Evolutionary conservation across 1,139 yeast species (phyloP).

Genomic region (Kluyveromyces marxianus): DNA sequence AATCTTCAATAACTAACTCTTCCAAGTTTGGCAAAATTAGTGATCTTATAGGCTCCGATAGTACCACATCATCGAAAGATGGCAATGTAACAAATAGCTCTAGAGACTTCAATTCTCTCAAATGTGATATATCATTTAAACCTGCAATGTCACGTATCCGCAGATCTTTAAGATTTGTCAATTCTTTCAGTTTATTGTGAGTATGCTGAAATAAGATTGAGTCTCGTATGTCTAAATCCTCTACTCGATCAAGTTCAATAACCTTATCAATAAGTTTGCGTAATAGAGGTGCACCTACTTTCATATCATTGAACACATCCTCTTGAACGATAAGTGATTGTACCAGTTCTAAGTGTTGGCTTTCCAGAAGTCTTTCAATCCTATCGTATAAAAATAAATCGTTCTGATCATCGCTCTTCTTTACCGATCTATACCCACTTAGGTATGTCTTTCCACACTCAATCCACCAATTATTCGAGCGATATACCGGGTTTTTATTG

Average conservation of each 20-base stretch:
- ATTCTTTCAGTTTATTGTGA: slow-evolving; percentile 10
- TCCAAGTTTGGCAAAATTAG: slow-evolving; percentile 8
- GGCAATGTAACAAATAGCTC: slow-evolving; percentile 12
- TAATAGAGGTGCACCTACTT: slow-evolving; percentile 14
- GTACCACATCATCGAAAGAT: slow-evolving; percentile 6
- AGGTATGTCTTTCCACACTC: slow-evolving; percentile 28
- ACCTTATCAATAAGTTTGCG: slow-evolving; percentile 15
- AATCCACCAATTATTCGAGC: slow-evolving; percentile 24
- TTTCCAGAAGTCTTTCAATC: slow-evolving; percentile 21
- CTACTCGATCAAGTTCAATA: slow-evolving; percentile 11
- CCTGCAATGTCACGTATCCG: slow-evolving; percentile 11
- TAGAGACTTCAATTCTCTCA: slow-evolving; percentile 7
- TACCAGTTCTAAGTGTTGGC: slow-evolving; percentile 10
- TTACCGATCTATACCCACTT: slow-evolving; percentile 23
- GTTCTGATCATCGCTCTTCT: slow-evolving; percentile 28
- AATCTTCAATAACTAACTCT: slow-evolving; percentile 24
- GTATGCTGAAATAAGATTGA: slow-evolving; percentile 8
- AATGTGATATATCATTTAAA: slow-evolving; percentile 10
- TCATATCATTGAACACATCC: slow-evolving; percentile 19
- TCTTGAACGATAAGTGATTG: slow-evolving; percentile 19
- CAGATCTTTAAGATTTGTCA: slow-evolving; percentile 14
- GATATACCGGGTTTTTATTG: slow-evolving; percentile 24
- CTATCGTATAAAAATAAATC: slow-evolving; percentile 31
- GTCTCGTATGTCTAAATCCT: slow-evolving; percentile 19
- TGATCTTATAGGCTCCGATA: slow-evolving; percentile 5